Percentiles rank a stretch among this genome's conserved stretches.
Evolutionary conservation across 83 land plant genomes (phyloP).

Genomic region (Isoetes engelmannii): DNA sequence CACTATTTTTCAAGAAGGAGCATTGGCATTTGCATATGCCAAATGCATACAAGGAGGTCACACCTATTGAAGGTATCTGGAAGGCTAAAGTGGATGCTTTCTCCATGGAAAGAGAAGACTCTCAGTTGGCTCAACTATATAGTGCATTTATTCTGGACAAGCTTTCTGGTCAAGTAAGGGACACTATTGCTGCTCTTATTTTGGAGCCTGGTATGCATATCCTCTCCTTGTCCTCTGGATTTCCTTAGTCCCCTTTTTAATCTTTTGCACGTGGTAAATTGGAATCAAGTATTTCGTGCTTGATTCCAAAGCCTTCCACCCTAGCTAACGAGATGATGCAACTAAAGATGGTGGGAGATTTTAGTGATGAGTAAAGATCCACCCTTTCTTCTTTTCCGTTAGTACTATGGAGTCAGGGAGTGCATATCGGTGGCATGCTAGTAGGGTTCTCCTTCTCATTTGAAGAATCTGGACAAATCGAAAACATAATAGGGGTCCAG

Average conservation of each 20-base stretch:
- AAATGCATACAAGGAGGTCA: slow-evolving; percentile 7
- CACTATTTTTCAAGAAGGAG: slow-evolving; percentile 38
- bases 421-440: too few relatives aligned
- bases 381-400: too few relatives aligned
- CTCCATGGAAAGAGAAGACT: slow-evolving; percentile 39
- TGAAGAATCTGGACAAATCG: too few relatives aligned
- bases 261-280: too few relatives aligned
- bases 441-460: too few relatives aligned
- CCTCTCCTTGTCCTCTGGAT: background rate
- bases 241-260: background rate
- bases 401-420: too few relatives aligned
- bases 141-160: slow-evolving; percentile 30
- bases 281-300: too few relatives aligned
- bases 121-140: slow-evolving; percentile 47
- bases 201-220: slow-evolving; percentile 70
- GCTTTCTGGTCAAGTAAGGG: background rate
- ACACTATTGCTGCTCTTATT: slow-evolving; percentile 56
- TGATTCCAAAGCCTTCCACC: too few relatives aligned
- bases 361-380: too few relatives aligned
- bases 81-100: slow-evolving; percentile 45
- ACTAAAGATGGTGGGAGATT: too few relatives aligned
- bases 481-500: too few relatives aligned
- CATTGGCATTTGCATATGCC: slow-evolving; percentile 64
- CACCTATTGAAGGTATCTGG: slow-evolving; percentile 19
- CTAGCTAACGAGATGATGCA: too few relatives aligned